These are phyloP conservation scores for Cryphonectria japonica DNA, from an alignment of 2,329 filamentous ascomycete genomes.

Conservation along the genomic window DNA sequence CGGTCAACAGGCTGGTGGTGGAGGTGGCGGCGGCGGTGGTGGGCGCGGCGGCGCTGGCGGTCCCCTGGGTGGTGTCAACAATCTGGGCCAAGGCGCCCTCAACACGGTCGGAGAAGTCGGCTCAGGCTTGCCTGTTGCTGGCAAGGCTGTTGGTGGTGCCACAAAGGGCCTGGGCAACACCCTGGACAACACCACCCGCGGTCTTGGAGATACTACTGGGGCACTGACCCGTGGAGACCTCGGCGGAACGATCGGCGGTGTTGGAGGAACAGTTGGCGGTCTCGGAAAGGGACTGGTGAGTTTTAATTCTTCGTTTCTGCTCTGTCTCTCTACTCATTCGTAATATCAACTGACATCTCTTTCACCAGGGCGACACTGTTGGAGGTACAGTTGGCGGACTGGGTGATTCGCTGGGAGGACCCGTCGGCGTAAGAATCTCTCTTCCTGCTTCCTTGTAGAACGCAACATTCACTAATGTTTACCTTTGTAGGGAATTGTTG, in stretches of 20 bases:
- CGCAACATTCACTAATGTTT: neutral
- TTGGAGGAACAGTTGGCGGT: constrained; percentile 27
- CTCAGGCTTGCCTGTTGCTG: constrained; percentile 23
- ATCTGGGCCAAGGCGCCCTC: constrained; percentile 21
- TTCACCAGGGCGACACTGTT: constrained; percentile 25
- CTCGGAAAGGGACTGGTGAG: constrained; percentile 28
- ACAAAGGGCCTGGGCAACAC: constrained; percentile 25
- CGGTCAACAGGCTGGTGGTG: constrained; percentile 7
- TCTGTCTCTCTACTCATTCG: too few species aligned
- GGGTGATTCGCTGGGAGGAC: constrained; percentile 26
- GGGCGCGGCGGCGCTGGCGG: constrained; percentile 5
- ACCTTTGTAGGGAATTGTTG: constrained; percentile 18
- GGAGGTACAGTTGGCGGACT: constrained; percentile 28
- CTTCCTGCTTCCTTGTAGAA: neutral
- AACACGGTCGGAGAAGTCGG: constrained; percentile 24
- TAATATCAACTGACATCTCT: neutral
- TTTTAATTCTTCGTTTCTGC: neutral
- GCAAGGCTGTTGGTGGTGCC: constrained; percentile 25
- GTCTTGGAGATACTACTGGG: constrained; percentile 27
- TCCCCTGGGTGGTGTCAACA: constrained; percentile 17
- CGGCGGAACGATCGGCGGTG: constrained; percentile 18
- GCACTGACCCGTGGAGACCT: constrained; percentile 26
- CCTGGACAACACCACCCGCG: constrained; percentile 21
- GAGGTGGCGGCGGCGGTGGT: constrained; percentile 16
- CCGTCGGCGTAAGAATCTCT: constrained; percentile 19